Percentiles rank a stretch among this genome's conserved stretches.
phyloP scores from a whole-genome alignment of 768 basidiomycete species.

The Kwoniella dejecticola region DNA sequence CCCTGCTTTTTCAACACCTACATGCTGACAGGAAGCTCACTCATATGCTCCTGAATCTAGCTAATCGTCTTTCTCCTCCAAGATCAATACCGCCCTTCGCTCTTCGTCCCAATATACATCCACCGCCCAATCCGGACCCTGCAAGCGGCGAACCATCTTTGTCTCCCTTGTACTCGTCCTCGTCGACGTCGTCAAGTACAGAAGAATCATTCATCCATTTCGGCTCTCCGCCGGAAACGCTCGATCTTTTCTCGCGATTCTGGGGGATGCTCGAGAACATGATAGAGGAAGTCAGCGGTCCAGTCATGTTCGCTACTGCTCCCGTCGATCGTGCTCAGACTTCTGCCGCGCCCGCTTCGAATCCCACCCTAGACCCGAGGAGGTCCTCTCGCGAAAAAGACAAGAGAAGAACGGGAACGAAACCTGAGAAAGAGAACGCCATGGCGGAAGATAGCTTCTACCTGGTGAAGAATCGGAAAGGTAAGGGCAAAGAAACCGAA shows the following conservation, averaged over 20 bases:
- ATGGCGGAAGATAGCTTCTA: slow-evolving; percentile 17
- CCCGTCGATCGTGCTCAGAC: slow-evolving; percentile 27
- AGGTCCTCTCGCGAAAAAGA: too few species aligned
- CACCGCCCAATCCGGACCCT: not conserved
- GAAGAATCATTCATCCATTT: slow-evolving; percentile 40
- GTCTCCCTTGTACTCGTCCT: slow-evolving; percentile 35
- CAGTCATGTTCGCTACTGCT: slow-evolving; percentile 50
- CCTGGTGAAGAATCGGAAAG: slow-evolving; percentile 3
- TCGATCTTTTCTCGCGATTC: slow-evolving; percentile 53
- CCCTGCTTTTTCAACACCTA: too few species aligned
- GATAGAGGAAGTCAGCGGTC: slow-evolving; percentile 50
- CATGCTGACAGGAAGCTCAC: too few species aligned
- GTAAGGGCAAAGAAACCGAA: not conserved
- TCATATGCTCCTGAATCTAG: not conserved
- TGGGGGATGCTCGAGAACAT: slow-evolving; percentile 54
- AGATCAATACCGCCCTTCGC: slow-evolving; percentile 35
- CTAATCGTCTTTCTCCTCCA: slow-evolving; percentile 12
- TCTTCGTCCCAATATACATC: slow-evolving; percentile 26
- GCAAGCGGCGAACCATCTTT: slow-evolving; percentile 5
- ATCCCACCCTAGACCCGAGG: not conserved
- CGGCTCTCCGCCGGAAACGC: slow-evolving; percentile 35
- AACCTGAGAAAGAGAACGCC: slow-evolving; percentile 10
- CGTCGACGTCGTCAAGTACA: slow-evolving; percentile 31
- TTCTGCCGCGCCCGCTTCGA: slow-evolving; percentile 1
- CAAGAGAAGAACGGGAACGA: slow-evolving; percentile 12